These are phyloP conservation scores for Micractinium conductrix DNA, from an alignment of 139 green algal species.

Conservation along the genomic window DNA sequence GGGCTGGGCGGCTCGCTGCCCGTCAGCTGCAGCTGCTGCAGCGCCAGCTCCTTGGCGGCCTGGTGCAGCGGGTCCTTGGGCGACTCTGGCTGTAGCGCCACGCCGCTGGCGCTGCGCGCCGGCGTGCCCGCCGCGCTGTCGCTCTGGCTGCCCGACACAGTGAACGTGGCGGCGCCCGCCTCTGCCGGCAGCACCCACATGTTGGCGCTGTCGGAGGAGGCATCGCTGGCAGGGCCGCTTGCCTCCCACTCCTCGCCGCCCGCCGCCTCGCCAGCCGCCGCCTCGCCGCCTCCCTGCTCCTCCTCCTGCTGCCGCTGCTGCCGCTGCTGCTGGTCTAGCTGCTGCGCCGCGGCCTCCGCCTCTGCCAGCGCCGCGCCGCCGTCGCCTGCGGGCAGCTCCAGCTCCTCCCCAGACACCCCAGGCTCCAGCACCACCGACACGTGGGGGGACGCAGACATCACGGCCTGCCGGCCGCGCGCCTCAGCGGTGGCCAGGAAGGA, in stretches of 20 bases:
- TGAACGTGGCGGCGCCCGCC: slow-evolving; percentile 6
- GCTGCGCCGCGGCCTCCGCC: background rate
- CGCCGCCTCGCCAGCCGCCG: background rate
- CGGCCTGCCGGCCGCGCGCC: slow-evolving; percentile 1
- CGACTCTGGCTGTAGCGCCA: background rate
- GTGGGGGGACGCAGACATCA: slow-evolving; percentile 55
- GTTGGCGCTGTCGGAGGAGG: slow-evolving; percentile 14
- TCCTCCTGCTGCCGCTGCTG: background rate
- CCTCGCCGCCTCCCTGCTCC: background rate
- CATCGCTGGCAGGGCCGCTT: background rate
- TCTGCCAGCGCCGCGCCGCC: too few relatives aligned
- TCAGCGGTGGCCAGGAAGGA: slow-evolving; percentile 16
- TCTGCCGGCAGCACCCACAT: slow-evolving; percentile 31
- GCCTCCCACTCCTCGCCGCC: background rate
- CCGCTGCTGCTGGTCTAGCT: background rate
- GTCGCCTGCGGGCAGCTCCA: slow-evolving; percentile 1
- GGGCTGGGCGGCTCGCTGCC: slow-evolving; percentile 12
- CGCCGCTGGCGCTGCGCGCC: background rate
- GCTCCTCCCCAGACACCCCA: background rate
- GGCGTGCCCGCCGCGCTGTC: background rate
- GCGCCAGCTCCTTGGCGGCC: slow-evolving; percentile 29
- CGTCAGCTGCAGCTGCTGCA: slow-evolving; percentile 22
- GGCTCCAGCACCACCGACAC: slow-evolving; percentile 27
- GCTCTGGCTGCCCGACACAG: slow-evolving; percentile 36
- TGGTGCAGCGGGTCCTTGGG: slow-evolving; percentile 46